Evolutionary conservation across 495 filamentous ascomycete species (phyloP).

Genomic region (Cairneyella variabilis): DNA sequence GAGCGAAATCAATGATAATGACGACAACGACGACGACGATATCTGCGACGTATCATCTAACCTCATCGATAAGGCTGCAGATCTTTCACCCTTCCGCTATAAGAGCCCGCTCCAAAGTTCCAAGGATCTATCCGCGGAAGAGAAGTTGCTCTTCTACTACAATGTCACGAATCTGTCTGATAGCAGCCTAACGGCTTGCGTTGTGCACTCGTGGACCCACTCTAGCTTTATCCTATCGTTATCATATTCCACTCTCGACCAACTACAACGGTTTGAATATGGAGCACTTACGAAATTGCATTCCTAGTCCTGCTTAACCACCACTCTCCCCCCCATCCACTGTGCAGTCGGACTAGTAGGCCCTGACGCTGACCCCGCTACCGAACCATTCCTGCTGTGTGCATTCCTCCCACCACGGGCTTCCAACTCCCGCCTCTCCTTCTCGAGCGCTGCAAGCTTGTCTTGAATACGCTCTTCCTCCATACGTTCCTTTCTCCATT

Average conservation of each 20-base stretch:
- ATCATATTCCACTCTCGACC: not conserved
- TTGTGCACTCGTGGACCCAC: not conserved
- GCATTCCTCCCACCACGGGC: not conserved
- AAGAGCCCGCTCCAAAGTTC: not conserved
- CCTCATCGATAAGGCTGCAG: not conserved
- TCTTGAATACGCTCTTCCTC: conserved; percentile 9
- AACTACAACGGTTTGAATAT: not conserved
- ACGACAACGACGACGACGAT: not conserved
- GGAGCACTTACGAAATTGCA: not conserved
- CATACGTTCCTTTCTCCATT: not conserved
- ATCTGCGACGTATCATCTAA: not conserved
- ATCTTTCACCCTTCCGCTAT: not conserved
- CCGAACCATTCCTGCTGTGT: conserved; percentile 1
- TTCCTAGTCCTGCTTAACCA: not conserved
- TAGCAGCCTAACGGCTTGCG: too few relatives aligned
- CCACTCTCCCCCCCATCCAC: conserved; percentile 4
- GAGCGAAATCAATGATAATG: too few relatives aligned
- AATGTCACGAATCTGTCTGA: not conserved
- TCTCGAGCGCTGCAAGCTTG: conserved; percentile 11
- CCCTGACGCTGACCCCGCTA: conserved; percentile 3
- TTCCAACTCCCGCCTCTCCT: conserved; percentile 8
- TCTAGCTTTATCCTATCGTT: not conserved
- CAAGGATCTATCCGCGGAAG: not conserved
- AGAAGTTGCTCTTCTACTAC: not conserved
- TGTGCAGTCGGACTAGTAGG: conserved; percentile 3